Conservation (phyloP, 2,329 filamentous ascomycete genomes). For the Leptodontidium sp. region DNA sequence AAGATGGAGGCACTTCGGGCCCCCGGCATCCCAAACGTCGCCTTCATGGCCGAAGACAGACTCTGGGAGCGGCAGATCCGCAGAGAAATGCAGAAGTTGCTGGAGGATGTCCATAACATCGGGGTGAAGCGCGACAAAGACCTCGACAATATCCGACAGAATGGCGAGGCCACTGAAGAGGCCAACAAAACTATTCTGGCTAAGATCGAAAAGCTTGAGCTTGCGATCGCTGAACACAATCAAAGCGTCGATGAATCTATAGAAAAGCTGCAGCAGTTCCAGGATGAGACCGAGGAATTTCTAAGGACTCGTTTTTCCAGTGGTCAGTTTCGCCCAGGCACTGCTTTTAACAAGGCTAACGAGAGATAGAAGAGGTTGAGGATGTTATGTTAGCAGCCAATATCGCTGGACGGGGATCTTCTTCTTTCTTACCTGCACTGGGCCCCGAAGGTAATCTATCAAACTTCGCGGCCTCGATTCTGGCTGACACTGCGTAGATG, state of each 20-base stretch:
- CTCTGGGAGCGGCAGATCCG: slow-evolving; percentile 41
- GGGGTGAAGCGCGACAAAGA: slow-evolving; percentile 21
- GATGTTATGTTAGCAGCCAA: not conserved
- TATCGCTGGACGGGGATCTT: not conserved
- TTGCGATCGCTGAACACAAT: slow-evolving; percentile 5
- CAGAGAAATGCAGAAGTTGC: slow-evolving; percentile 38
- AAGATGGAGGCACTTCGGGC: slow-evolving; percentile 11
- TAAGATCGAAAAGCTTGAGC: slow-evolving; percentile 31
- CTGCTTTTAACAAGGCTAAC: not conserved
- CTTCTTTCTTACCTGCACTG: not conserved
- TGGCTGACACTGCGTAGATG: not conserved
- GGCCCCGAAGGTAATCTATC: not conserved
- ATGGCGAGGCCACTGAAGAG: slow-evolving; percentile 23
- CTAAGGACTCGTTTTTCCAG: not conserved
- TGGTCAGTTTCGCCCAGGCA: slow-evolving; percentile 8
- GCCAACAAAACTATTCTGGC: slow-evolving; percentile 22
- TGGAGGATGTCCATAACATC: slow-evolving; percentile 31
- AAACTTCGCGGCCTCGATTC: not conserved
- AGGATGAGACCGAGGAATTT: not conserved
- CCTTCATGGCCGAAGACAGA: slow-evolving; percentile 29
- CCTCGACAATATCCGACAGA: slow-evolving; percentile 19
- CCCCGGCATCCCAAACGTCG: not conserved
- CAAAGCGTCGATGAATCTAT: slow-evolving; percentile 21
- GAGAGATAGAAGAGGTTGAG: not conserved
- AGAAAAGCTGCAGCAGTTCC: slow-evolving; percentile 15